Evolutionary conservation across 2,329 filamentous ascomycete genomes (phyloP).

Genomic region (Fusarium musae): DNA sequence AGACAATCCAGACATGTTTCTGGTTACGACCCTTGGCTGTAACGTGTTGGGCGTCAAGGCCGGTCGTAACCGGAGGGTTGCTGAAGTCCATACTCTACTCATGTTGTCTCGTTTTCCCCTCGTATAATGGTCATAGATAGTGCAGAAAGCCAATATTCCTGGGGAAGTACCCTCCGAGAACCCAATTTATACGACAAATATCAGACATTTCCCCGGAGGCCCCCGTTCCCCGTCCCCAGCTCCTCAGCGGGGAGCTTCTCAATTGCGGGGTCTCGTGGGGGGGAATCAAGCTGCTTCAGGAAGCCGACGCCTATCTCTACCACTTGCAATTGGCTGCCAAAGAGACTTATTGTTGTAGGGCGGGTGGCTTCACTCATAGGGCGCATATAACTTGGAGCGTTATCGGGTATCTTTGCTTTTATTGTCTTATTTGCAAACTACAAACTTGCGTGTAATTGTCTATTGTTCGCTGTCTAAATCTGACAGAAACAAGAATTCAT

Average conservation of each 20-base stretch:
- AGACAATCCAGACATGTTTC: slow-evolving; percentile 21
- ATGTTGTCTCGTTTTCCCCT: slow-evolving; percentile 13
- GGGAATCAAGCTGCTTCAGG: slow-evolving; percentile 26
- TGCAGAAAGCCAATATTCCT: not conserved
- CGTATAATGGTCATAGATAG: slow-evolving; percentile 1
- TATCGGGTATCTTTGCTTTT: slow-evolving; percentile 42
- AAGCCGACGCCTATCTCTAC: slow-evolving; percentile 8
- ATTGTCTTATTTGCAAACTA: slow-evolving; percentile 29
- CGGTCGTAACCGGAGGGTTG: slow-evolving; percentile 28
- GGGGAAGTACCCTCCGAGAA: not conserved
- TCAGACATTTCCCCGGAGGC: slow-evolving; percentile 2
- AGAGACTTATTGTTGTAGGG: slow-evolving; percentile 18
- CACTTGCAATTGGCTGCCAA: slow-evolving; percentile 11
- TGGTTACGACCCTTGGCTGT: slow-evolving; percentile 10
- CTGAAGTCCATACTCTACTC: slow-evolving; percentile 27
- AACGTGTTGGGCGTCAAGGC: slow-evolving; percentile 20
- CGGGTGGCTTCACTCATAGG: slow-evolving; percentile 15
- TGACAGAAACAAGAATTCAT: slow-evolving; percentile 9
- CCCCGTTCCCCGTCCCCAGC: not conserved
- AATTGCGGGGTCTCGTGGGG: slow-evolving; percentile 38
- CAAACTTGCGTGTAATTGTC: slow-evolving; percentile 36
- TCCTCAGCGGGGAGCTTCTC: slow-evolving; percentile 19
- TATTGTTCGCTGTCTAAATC: slow-evolving; percentile 29
- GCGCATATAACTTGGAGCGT: slow-evolving; percentile 2
- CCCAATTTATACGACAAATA: slow-evolving; percentile 10